phyloP scores from a whole-genome alignment of 1,284 basidiomycete genomes.

The Ustilago shanxiensis region DNA sequence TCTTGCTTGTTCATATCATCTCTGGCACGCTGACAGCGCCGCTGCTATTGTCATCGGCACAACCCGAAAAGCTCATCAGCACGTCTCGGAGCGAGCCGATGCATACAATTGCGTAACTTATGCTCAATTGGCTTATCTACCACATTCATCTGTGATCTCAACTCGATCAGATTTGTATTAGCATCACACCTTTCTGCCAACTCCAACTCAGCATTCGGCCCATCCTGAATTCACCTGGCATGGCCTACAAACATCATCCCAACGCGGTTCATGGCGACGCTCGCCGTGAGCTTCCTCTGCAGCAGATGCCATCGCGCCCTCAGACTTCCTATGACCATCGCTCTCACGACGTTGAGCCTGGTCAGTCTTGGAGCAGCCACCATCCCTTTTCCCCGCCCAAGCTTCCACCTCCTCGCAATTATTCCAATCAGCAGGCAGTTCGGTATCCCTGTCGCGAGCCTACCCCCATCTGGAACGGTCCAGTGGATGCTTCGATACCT shows the following conservation, averaged over 20 bases:
- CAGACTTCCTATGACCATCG: constrained; percentile 12
- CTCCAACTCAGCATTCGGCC: not conserved
- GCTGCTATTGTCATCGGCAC: not conserved
- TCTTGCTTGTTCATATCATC: not conserved
- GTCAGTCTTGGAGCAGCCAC: constrained; percentile 7
- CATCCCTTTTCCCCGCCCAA: constrained; percentile 21
- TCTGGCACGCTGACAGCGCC: no score
- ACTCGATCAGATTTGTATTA: not conserved
- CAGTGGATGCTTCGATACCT: not conserved
- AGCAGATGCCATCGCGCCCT: constrained; percentile 7
- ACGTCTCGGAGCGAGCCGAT: not conserved
- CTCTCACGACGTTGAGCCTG: not conserved
- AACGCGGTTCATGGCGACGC: not conserved
- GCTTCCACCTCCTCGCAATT: constrained; percentile 25
- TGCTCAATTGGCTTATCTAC: not conserved
- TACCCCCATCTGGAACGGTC: not conserved
- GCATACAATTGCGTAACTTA: not conserved
- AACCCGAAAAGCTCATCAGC: not conserved
- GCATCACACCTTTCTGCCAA: not conserved
- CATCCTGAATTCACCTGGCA: not conserved
- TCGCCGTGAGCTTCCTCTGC: constrained; percentile 10
- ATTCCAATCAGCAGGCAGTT: not conserved
- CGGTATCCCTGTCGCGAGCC: constrained; percentile 8
- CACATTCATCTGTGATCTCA: not conserved
- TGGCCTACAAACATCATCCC: constrained; percentile 17